Evolutionary conservation across 2,329 filamentous ascomycete species (phyloP).

Genomic region (Bipolaris oryzae): DNA sequence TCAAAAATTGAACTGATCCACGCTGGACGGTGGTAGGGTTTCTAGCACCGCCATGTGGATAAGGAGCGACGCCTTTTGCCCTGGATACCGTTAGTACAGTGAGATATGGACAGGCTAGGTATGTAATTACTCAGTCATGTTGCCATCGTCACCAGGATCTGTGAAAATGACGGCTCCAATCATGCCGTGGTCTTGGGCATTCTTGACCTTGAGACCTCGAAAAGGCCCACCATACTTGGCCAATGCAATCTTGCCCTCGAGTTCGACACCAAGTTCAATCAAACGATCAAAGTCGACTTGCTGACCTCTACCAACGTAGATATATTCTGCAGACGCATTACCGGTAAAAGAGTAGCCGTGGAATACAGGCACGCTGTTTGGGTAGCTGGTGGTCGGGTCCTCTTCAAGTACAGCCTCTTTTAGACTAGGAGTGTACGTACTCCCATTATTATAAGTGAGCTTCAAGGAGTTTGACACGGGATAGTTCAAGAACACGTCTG

Average conservation of each 20-base stretch:
- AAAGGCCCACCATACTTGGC: slow-evolving; percentile 55
- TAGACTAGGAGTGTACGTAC: slow-evolving; percentile 38
- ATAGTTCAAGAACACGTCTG: slow-evolving; percentile 48
- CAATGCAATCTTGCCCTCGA: slow-evolving; percentile 57
- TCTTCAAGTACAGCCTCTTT: slow-evolving; percentile 43
- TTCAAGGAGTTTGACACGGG: slow-evolving; percentile 44
- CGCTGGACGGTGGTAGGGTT: slow-evolving; percentile 55
- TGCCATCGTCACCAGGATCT: slow-evolving; percentile 55
- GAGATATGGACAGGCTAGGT: background rate
- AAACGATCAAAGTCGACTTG: slow-evolving; percentile 56
- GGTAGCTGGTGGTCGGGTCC: slow-evolving; percentile 46
- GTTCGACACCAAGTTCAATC: slow-evolving; percentile 49
- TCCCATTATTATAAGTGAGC: slow-evolving; percentile 45
- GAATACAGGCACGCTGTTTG: slow-evolving; percentile 53
- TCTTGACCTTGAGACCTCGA: slow-evolving; percentile 57
- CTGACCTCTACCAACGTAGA: slow-evolving; percentile 53
- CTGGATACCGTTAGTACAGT: background rate
- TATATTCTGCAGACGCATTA: slow-evolving; percentile 55
- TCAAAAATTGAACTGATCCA: slow-evolving; percentile 64
- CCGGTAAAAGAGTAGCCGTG: slow-evolving; percentile 57
- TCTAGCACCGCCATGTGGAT: slow-evolving; percentile 52
- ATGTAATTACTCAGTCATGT: slow-evolving; percentile 48
- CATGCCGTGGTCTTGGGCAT: slow-evolving; percentile 54
- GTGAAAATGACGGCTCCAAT: slow-evolving; percentile 54
- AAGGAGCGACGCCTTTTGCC: slow-evolving; percentile 53